Percentiles rank a stretch among this genome's conserved stretches.
These are phyloP conservation scores for Dactylella cylindrospora DNA, from an alignment of 2,329 filamentous ascomycete genomes.

Conservation along the genomic window DNA sequence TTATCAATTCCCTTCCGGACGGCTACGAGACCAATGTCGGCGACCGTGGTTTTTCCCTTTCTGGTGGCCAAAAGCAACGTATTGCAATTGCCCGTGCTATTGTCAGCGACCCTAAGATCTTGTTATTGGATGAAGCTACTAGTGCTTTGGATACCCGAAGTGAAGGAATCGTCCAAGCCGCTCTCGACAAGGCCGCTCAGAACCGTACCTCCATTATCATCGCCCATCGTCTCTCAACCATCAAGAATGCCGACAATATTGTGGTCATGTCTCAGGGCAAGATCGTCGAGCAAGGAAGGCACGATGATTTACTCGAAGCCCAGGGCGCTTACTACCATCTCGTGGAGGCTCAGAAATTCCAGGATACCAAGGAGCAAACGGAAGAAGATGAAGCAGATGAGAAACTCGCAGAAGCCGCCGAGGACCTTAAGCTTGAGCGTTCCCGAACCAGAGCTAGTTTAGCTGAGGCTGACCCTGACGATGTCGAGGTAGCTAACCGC, in stretches of 20 bases:
- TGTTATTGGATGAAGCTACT: conserved; percentile 92
- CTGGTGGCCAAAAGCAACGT: conserved; percentile 93
- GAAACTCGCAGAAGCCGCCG: conserved; percentile 54
- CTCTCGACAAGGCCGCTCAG: conserved; percentile 78
- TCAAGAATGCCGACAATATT: conserved; percentile 92
- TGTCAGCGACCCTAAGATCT: conserved; percentile 59
- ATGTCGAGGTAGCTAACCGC: conserved; percentile 61
- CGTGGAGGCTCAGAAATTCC: conserved; percentile 84
- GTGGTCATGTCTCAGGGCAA: conserved; percentile 82
- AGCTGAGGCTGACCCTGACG: conserved; percentile 61
- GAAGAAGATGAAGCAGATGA: conserved; percentile 60
- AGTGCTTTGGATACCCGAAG: conserved; percentile 91
- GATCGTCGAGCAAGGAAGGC: conserved; percentile 91
- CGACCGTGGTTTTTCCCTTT: conserved; percentile 86
- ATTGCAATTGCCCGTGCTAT: conserved; percentile 59
- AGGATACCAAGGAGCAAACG: conserved; percentile 60
- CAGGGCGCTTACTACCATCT: conserved; percentile 77
- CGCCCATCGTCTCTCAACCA: conserved; percentile 90
- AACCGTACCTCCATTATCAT: conserved; percentile 95
- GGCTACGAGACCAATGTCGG: conserved; percentile 95
- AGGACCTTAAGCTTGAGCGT: conserved; percentile 52
- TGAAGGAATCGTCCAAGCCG: conserved; percentile 90
- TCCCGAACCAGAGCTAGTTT: conserved; percentile 49
- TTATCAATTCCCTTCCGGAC: conserved; percentile 77
- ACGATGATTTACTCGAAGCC: conserved; percentile 72